A percentile compares a stretch with the other conserved stretches of the same genome.
Evolutionary conservation across 1,284 basidiomycete genomes (phyloP).

Genomic region (Veloboletus limbatus): DNA sequence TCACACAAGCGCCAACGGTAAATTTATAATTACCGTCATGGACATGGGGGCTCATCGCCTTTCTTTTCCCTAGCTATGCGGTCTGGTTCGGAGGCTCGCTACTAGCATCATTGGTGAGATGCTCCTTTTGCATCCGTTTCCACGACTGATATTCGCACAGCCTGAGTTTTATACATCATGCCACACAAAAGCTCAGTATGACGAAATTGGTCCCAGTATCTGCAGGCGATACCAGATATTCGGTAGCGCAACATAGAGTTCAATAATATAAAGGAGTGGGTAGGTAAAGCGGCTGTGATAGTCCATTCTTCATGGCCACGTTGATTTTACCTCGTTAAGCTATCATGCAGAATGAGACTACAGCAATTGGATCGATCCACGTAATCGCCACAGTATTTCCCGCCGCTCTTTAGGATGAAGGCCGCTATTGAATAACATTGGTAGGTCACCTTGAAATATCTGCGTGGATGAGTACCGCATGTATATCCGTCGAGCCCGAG

Average conservation of each 20-base stretch:
- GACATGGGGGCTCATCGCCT: constrained; percentile 8
- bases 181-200: constrained; percentile 96
- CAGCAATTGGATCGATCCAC: constrained; percentile 7
- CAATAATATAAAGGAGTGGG: not conserved
- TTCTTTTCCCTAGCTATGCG: constrained; percentile 61
- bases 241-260: constrained; percentile 73
- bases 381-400: not conserved
- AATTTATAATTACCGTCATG: constrained; percentile 5
- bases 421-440: constrained; percentile 7
- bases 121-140: not conserved
- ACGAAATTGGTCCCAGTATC: constrained; percentile 95
- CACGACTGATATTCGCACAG: constrained; percentile 38
- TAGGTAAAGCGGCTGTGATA: not conserved
- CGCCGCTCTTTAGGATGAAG: constrained; percentile 13
- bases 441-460: not conserved
- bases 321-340: not conserved
- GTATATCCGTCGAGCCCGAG: not conserved
- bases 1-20: constrained; percentile 96
- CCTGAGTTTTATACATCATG: constrained; percentile 98
- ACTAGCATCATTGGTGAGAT: constrained; percentile 79
- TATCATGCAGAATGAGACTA: constrained; percentile 14
- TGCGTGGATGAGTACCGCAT: not conserved
- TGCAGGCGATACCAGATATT: constrained; percentile 95
- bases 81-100: constrained; percentile 99
- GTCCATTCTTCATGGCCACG: not conserved